Evolutionary conservation across 441 rosid genomes (phyloP).

Genomic region (Jatropha multifida): DNA sequence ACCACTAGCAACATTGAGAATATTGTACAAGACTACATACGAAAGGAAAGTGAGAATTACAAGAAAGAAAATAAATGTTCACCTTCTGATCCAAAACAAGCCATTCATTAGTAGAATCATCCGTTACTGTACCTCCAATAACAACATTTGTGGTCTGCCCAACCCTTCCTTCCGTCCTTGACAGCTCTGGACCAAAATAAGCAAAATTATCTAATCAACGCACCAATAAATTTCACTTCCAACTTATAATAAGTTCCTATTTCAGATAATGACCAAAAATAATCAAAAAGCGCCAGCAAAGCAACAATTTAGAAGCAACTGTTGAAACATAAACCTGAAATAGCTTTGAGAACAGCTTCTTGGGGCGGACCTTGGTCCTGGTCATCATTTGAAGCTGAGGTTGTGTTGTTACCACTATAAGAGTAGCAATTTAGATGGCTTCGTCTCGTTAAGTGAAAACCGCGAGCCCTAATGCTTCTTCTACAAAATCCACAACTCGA

Average conservation of each 20-base stretch:
- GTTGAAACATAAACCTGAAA: slow-evolving; percentile 56
- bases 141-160: slow-evolving; percentile 91
- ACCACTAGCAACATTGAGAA: background rate
- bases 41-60: background rate
- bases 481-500: slow-evolving; percentile 31
- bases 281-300: background rate
- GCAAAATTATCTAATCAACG: slow-evolving; percentile 6
- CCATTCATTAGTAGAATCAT: slow-evolving; percentile 91
- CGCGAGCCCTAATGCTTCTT: slow-evolving; percentile 38
- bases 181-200: slow-evolving; percentile 58
- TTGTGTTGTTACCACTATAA: slow-evolving; percentile 10
- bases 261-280: background rate
- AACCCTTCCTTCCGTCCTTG: slow-evolving; percentile 88
- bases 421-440: slow-evolving; percentile 44
- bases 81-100: slow-evolving; percentile 94
- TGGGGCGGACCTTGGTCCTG: slow-evolving; percentile 88
- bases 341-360: slow-evolving; percentile 92
- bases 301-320: background rate
- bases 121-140: slow-evolving; percentile 87
- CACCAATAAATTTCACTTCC: background rate
- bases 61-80: background rate
- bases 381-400: slow-evolving; percentile 34
- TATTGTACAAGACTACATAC: background rate
- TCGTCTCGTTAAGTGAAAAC: slow-evolving; percentile 25
- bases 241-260: background rate